These are phyloP conservation scores for Claviceps digitariae DNA, from an alignment of 2,329 filamentous ascomycete genomes.

Conservation along the genomic window DNA sequence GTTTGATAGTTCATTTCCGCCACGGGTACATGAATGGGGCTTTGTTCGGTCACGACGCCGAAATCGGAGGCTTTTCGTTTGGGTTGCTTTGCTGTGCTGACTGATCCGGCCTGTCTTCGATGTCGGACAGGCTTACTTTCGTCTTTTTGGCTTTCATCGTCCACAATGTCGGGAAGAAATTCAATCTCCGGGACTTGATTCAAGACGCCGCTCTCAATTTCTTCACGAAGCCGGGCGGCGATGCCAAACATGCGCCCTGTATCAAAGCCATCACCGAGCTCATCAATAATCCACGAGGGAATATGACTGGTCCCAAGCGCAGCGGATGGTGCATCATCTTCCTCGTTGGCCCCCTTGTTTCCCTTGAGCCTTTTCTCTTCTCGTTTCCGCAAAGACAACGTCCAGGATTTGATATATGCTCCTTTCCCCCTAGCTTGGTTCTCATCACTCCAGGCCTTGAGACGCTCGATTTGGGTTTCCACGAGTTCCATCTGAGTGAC, in stretches of 20 bases:
- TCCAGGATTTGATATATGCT: conserved; percentile 34
- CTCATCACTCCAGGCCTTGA: conserved; percentile 48
- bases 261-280: conserved; percentile 32
- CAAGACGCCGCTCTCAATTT: conserved; percentile 29
- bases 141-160: conserved; percentile 19
- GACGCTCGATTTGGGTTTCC: conserved; percentile 44
- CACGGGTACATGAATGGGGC: neutral
- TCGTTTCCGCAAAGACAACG: conserved; percentile 49
- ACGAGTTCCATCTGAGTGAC: conserved; percentile 51
- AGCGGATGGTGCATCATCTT: conserved; percentile 14
- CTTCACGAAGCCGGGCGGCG: conserved; percentile 29
- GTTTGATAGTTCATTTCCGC: conserved; percentile 3
- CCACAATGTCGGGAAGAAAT: conserved; percentile 40
- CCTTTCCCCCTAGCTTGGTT: conserved; percentile 24
- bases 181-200: conserved; percentile 43
- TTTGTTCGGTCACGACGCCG: conserved; percentile 1
- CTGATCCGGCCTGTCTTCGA: conserved; percentile 10
- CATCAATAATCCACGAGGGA: conserved; percentile 34
- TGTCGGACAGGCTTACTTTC: conserved; percentile 11
- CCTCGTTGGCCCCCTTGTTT: conserved; percentile 17
- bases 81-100: conserved; percentile 8
- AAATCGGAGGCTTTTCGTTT: conserved; percentile 14
- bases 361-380: conserved; percentile 41
- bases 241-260: conserved; percentile 34
- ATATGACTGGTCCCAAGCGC: conserved; percentile 26